Evolutionary conservation across 2,329 filamentous ascomycete genomes (phyloP).

Genomic region (Paraphaeosphaeria minitans): DNA sequence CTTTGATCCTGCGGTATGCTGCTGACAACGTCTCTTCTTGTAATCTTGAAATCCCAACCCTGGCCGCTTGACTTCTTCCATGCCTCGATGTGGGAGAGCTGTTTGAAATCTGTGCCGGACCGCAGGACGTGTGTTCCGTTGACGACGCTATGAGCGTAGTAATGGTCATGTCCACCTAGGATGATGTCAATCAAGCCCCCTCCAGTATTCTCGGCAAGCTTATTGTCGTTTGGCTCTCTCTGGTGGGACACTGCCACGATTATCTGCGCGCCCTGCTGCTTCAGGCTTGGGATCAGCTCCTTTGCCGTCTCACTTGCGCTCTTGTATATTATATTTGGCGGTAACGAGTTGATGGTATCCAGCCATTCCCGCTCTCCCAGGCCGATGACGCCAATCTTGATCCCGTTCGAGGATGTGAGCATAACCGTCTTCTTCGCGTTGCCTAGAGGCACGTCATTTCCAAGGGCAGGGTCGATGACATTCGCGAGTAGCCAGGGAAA

Average conservation of each 20-base stretch:
- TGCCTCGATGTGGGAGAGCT: slow-evolving; percentile 85
- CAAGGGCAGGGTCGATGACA: slow-evolving; percentile 81
- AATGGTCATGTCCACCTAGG: slow-evolving; percentile 88
- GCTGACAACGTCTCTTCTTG: slow-evolving; percentile 73
- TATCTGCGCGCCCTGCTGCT: slow-evolving; percentile 79
- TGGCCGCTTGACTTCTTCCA: slow-evolving; percentile 59
- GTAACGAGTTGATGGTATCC: slow-evolving; percentile 84
- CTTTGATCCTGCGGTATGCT: slow-evolving; percentile 67
- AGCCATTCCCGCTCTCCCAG: slow-evolving; percentile 88
- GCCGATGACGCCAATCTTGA: slow-evolving; percentile 85
- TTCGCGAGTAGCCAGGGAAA: slow-evolving; percentile 94
- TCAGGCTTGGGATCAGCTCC: slow-evolving; percentile 73
- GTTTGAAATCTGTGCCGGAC: slow-evolving; percentile 89
- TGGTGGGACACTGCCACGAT: slow-evolving; percentile 84
- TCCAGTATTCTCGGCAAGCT: slow-evolving; percentile 74
- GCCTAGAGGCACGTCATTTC: slow-evolving; percentile 74
- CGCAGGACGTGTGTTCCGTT: slow-evolving; percentile 84
- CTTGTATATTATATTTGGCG: slow-evolving; percentile 80
- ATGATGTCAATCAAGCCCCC: slow-evolving; percentile 81
- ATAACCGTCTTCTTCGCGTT: slow-evolving; percentile 77
- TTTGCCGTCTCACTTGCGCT: slow-evolving; percentile 77
- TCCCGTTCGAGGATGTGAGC: slow-evolving; percentile 78
- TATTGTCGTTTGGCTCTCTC: slow-evolving; percentile 87
- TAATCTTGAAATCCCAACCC: slow-evolving; percentile 80
- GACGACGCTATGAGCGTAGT: slow-evolving; percentile 77